Evolutionary conservation across 371 early-diverging fungal genomes (phyloP), one percentile per base, ranked within the genome.

Genomic region (Haplosporangium sp.): DNA sequence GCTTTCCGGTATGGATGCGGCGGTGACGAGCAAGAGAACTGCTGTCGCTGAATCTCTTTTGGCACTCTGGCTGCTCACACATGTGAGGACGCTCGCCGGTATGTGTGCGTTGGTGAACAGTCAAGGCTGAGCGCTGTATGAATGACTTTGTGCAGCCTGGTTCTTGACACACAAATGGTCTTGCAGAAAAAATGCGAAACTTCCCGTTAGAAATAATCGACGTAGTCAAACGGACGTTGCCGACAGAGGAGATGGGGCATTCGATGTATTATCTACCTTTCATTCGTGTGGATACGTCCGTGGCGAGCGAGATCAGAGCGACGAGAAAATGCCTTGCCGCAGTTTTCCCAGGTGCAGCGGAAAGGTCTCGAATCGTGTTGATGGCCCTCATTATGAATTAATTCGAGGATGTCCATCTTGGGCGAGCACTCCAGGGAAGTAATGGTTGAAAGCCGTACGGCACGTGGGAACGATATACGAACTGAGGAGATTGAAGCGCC

Each of bases 51-150:
- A 90, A 90, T 16, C 88, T 69, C 67, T 87, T 87, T 16, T 82
- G 80, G 65, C 90, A 90, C 9, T 80, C 81, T 9, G 79, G 70
- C 14, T 85, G 82, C 74, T 90, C 87, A 64, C 94, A 93, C 56
- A 81, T 70, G 75, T 93, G 94, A 11, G 94, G 94, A 41, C 90
- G 84, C 75, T 92, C 94, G 42, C 94, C 94, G 7, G 94, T 89
- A 80, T 94, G 94, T 2, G 94, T 94, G 60, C 94, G 85, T 54
- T 86, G 77, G 76, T 94, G 94, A 23, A 93, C 93, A 0, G 91
- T 92, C 62, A 94, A 82, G 41, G 93, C 94, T 9, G 94, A 94
- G 36, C 90, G 84, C 83, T 83, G 94, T 64, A 92, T 90, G 67
- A 94, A 94, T 57, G 87, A 86, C 81, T 92, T 94, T 67, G 83